phyloP scores from a whole-genome alignment of 2,329 filamentous ascomycete genomes.

The Colletotrichum scovillei region DNA sequence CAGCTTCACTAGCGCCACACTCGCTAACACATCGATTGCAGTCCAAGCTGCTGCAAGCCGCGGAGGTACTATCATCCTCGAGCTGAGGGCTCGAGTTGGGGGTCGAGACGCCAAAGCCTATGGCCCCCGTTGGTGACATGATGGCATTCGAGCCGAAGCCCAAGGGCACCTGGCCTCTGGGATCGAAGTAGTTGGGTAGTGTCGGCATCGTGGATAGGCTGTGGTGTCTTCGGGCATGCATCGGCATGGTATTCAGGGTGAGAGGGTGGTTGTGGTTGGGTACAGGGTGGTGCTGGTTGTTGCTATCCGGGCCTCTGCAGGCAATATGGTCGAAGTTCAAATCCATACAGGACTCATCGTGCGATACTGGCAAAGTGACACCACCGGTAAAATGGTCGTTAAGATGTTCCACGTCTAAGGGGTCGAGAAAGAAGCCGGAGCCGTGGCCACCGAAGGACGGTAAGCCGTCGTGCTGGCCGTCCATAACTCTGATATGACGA shows the following conservation, averaged over 20 bases:
- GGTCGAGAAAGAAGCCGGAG: constrained; percentile 27
- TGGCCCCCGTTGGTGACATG: constrained; percentile 12
- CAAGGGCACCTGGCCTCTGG: not conserved
- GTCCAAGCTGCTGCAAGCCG: constrained; percentile 46
- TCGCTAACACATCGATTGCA: constrained; percentile 49
- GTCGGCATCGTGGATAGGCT: constrained; percentile 20
- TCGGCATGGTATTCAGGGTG: constrained; percentile 24
- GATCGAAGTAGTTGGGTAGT: constrained; percentile 16
- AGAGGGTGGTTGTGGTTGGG: constrained; percentile 26
- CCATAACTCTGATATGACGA: constrained; percentile 35
- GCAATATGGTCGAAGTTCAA: constrained; percentile 26
- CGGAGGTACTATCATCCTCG: constrained; percentile 44
- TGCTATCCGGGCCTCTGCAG: constrained; percentile 12
- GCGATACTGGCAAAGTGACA: constrained; percentile 21
- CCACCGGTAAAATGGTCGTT: not conserved
- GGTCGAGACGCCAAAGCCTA: constrained; percentile 5
- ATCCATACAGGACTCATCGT: constrained; percentile 48
- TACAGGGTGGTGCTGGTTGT: constrained; percentile 18
- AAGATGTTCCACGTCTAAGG: constrained; percentile 12
- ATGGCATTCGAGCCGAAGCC: constrained; percentile 8
- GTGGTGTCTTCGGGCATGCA: constrained; percentile 15
- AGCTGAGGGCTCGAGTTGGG: not conserved
- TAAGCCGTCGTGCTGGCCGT: constrained; percentile 35
- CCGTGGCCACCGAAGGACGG: not conserved
- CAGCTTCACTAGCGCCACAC: constrained; percentile 46